Evolutionary conservation across 176 grass and related monocot genomes (phyloP).

Genomic region (Raddia guianensis): DNA sequence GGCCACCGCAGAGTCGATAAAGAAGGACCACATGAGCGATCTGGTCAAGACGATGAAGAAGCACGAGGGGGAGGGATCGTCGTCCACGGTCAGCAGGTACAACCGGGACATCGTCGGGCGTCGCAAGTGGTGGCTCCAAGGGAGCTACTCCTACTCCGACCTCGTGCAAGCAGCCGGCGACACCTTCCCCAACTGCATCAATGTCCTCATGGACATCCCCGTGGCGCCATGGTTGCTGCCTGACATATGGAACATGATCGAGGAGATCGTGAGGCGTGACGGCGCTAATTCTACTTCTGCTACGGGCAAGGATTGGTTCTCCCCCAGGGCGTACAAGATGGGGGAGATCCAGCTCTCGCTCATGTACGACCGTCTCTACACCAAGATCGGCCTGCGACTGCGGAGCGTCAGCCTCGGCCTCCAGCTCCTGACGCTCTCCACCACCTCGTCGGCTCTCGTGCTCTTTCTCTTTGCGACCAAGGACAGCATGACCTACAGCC

Average conservation of each 20-base stretch:
- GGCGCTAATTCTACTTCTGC: neutral
- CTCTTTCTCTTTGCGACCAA: neutral
- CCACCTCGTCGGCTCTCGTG: neutral
- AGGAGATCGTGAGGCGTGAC: neutral
- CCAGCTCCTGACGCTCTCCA: constrained; percentile 4
- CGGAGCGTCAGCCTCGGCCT: neutral
- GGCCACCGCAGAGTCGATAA: constrained; percentile 13
- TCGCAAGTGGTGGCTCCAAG: neutral
- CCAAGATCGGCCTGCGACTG: constrained; percentile 27
- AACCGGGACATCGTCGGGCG: neutral
- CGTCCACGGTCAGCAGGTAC: constrained; percentile 2
- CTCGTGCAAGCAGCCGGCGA: constrained; percentile 9
- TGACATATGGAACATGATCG: neutral
- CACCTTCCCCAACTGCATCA: constrained; percentile 5
- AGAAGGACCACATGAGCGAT: neutral
- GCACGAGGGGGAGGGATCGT: neutral
- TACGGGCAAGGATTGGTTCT: neutral
- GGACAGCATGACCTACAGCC: neutral
- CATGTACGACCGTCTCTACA: constrained; percentile 50
- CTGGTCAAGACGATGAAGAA: constrained; percentile 24
- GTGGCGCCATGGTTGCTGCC: neutral
- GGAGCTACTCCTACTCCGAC: constrained; percentile 1
- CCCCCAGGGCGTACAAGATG: constrained; percentile 20
- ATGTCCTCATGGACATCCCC: constrained; percentile 14
- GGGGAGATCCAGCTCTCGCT: constrained; percentile 57